Percentiles rank a stretch among this genome's conserved stretches.
phyloP scores from a whole-genome alignment of 352 stramenopile species.

The Thalassiosira allenii region DNA sequence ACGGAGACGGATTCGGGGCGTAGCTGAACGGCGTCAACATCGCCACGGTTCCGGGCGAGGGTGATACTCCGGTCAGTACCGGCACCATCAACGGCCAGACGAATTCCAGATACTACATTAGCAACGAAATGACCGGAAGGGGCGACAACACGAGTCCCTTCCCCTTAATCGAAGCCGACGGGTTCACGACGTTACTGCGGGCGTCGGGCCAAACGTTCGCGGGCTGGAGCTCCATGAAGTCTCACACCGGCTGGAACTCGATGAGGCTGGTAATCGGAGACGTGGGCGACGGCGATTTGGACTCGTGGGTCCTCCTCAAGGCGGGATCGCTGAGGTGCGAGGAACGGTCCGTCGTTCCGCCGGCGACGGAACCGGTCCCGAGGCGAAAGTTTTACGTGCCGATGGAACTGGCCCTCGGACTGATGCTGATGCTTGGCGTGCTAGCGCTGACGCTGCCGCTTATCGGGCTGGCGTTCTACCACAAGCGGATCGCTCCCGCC shows the following conservation, averaged over 20 bases:
- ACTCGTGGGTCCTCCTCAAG: slow-evolving; percentile 29
- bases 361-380: too few relatives aligned
- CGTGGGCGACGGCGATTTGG: slow-evolving; percentile 3
- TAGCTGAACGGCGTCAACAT: slow-evolving; percentile 45
- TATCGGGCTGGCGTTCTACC: slow-evolving; percentile 8
- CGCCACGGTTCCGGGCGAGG: slow-evolving; percentile 14
- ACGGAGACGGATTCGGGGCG: slow-evolving; percentile 27
- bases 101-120: slow-evolving; percentile 22
- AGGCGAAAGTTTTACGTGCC: neutral
- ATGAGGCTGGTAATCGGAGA: slow-evolving; percentile 29
- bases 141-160: slow-evolving; percentile 8
- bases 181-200: slow-evolving; percentile 31
- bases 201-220: neutral
- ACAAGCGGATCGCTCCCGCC: slow-evolving; percentile 7
- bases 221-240: too few relatives aligned
- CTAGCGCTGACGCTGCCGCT: slow-evolving; percentile 10
- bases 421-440: slow-evolving; percentile 1
- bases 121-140: slow-evolving; percentile 10
- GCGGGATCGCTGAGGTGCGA: slow-evolving; percentile 20
- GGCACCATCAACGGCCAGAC: slow-evolving; percentile 24
- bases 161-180: slow-evolving; percentile 22
- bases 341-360: too few relatives aligned
- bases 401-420: neutral
- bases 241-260: slow-evolving; percentile 19
- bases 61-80: slow-evolving; percentile 13